Conservation (phyloP, 2,329 filamentous ascomycete genomes). For the Dothideomycetidae sp. region DNA sequence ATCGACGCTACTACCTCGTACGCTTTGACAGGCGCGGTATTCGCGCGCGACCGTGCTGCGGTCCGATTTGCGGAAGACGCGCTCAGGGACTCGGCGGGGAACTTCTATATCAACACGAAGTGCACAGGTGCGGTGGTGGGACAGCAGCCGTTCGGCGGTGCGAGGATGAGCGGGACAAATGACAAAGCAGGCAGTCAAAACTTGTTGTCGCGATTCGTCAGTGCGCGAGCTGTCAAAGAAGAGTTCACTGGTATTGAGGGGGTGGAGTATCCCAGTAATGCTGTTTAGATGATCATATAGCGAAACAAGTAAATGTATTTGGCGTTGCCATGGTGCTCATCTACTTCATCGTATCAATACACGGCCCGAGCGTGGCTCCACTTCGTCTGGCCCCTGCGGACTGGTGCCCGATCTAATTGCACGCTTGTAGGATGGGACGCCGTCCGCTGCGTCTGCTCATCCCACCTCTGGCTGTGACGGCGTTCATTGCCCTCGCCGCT, state of each 20-base stretch:
- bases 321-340: constrained; percentile 44
- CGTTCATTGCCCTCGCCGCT: constrained; percentile 11
- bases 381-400: constrained; percentile 18
- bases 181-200: constrained; percentile 43
- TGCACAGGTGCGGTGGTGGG: constrained; percentile 37
- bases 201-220: constrained; percentile 39
- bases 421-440: constrained; percentile 18
- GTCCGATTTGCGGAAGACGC: constrained; percentile 56
- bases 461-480: constrained; percentile 12
- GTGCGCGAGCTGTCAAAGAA: constrained; percentile 43
- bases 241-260: constrained; percentile 35
- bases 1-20: constrained; percentile 65
- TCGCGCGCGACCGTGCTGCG: constrained; percentile 53
- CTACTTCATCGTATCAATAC: constrained; percentile 49
- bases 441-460: constrained; percentile 15
- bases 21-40: constrained; percentile 61
- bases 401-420: no score
- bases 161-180: constrained; percentile 42
- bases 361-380: constrained; percentile 38
- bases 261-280: constrained; percentile 41
- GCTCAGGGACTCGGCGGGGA: constrained; percentile 59
- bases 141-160: constrained; percentile 34
- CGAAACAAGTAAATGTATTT: no score
- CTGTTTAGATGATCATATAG: no score
- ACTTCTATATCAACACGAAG: constrained; percentile 82